phyloP scores from a whole-genome alignment of 73 alveolate genomes.

The Paramecium sonneborni region DNA sequence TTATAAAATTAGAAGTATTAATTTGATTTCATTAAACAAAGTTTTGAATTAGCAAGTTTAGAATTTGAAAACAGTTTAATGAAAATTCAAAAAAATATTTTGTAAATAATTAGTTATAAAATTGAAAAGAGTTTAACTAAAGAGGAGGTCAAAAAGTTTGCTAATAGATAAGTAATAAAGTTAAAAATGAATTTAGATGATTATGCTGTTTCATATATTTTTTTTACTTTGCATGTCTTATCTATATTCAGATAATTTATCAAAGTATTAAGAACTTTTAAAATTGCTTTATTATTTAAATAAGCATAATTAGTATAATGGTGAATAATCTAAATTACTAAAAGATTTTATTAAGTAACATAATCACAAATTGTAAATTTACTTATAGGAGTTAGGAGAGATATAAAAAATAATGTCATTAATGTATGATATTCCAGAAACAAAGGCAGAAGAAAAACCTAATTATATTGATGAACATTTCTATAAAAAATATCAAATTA shows the following conservation, averaged over 20 bases:
- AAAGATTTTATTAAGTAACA: neutral
- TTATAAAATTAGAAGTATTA: conserved; percentile 3
- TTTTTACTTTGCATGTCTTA: neutral
- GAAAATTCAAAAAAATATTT: neutral
- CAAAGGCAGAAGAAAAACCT: neutral
- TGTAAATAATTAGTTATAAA: neutral
- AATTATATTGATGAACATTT: neutral
- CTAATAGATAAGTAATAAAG: neutral
- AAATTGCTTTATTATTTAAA: neutral
- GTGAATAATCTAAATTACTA: neutral
- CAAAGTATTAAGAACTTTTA: neutral
- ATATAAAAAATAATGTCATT: neutral
- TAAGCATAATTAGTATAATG: neutral
- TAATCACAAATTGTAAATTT: neutral
- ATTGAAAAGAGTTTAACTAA: neutral
- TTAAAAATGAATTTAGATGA: neutral
- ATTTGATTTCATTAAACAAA: neutral
- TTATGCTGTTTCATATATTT: neutral
- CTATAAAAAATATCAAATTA: neutral
- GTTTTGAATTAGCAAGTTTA: neutral
- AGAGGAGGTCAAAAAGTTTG: neutral
- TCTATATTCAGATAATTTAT: neutral
- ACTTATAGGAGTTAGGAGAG: neutral
- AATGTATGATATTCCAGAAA: neutral
- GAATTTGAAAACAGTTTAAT: neutral